Conservation (phyloP, 345 rosid species). For the Populus davidiana region DNA sequence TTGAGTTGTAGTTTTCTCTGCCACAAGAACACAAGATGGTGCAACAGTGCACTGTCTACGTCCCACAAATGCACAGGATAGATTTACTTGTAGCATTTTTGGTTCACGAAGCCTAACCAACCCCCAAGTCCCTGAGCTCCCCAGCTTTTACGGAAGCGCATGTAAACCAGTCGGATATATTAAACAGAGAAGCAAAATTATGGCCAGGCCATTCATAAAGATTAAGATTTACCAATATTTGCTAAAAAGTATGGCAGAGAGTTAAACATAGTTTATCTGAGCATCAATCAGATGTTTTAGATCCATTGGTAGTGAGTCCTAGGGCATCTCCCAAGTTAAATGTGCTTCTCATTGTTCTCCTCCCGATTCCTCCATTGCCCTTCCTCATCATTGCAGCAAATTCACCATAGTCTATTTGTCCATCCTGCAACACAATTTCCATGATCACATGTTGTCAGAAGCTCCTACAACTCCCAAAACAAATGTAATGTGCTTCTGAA, state of each 20-base stretch:
- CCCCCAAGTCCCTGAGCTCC: no score
- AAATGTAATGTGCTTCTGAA: no score
- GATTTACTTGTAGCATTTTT: no score
- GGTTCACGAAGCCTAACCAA: no score
- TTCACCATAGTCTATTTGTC: constrained; percentile 67
- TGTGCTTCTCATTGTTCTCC: constrained; percentile 57
- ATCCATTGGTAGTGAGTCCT: constrained; percentile 17
- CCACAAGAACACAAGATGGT: no score
- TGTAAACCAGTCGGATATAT: no score
- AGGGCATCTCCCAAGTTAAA: constrained; percentile 49
- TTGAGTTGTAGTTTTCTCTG: no score
- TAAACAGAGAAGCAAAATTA: not conserved
- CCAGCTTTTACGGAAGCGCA: no score
- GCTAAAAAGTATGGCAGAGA: not conserved
- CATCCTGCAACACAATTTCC: constrained; percentile 48
- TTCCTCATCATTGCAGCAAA: constrained; percentile 80
- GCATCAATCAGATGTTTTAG: constrained; percentile 19
- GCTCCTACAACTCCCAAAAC: not conserved
- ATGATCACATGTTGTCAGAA: not conserved
- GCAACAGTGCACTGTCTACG: no score
- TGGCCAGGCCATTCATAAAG: constrained; percentile 12
- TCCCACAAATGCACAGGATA: no score
- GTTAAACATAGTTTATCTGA: not conserved
- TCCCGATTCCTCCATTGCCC: constrained; percentile 60
- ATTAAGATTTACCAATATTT: not conserved